Evolutionary conservation across 495 filamentous ascomycete genomes (phyloP).

Genomic region (Pyrenula massariospora): DNA sequence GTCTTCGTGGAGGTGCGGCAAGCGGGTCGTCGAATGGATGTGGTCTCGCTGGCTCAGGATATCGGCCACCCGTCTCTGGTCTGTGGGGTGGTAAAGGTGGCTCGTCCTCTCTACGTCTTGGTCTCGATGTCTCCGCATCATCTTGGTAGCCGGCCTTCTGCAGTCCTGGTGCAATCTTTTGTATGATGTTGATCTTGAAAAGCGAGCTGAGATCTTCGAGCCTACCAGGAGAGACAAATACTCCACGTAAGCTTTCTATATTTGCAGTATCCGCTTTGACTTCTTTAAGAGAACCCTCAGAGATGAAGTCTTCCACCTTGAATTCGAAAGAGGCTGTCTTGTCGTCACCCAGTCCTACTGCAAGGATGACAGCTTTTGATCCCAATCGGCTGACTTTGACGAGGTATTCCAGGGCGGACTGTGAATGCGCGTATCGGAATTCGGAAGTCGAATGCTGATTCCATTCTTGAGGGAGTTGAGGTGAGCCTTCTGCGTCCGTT

Average conservation of each 20-base stretch:
- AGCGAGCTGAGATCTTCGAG: conserved; percentile 55
- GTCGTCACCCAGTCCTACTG: conserved; percentile 67
- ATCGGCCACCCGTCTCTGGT: conserved; percentile 38
- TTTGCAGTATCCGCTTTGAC: conserved; percentile 22
- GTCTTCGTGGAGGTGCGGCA: conserved; percentile 46
- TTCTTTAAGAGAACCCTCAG: conserved; percentile 43
- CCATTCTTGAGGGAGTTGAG: conserved; percentile 66
- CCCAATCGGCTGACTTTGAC: conserved; percentile 74
- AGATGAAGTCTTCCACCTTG: conserved; percentile 64
- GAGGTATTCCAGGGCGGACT: conserved; percentile 77
- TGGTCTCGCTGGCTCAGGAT: conserved; percentile 48
- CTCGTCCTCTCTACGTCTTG: conserved; percentile 19
- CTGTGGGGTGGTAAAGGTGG: conserved; percentile 24
- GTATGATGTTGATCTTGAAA: conserved; percentile 67
- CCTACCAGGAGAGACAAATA: conserved; percentile 62
- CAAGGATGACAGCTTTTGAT: conserved; percentile 71
- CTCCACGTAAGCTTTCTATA: conserved; percentile 40
- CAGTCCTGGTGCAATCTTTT: conserved; percentile 63
- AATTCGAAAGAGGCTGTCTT: conserved; percentile 69
- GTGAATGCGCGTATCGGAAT: conserved; percentile 83
- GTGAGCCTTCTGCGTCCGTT: conserved; percentile 35
- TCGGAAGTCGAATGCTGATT: conserved; percentile 57
- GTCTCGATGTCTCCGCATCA: conserved; percentile 18
- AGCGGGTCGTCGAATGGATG: conserved; percentile 61
- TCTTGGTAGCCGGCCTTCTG: conserved; percentile 70